Evolutionary conservation across 192 early-diverging fungal genomes (phyloP).

Genomic region (Linnemannia zychae): DNA sequence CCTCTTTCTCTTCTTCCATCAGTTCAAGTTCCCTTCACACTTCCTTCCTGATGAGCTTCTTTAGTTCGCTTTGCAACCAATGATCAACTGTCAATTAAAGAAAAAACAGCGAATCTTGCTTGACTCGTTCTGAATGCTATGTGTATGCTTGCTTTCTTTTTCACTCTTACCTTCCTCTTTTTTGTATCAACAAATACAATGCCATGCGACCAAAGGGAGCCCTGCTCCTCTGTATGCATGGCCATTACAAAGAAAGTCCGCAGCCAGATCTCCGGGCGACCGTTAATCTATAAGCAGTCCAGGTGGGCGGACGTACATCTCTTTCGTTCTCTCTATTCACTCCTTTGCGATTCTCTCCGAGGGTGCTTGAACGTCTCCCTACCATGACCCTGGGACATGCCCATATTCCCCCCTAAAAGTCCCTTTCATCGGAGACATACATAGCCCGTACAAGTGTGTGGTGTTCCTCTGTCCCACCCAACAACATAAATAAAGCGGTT

Average conservation of each 20-base stretch:
- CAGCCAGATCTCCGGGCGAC: background rate
- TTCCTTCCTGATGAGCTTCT: background rate
- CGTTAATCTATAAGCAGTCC: background rate
- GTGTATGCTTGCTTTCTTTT: background rate
- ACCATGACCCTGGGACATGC: background rate
- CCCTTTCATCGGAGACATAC: background rate
- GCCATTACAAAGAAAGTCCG: background rate
- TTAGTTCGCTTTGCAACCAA: background rate
- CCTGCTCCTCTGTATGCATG: background rate
- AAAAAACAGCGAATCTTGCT: background rate
- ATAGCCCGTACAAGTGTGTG: background rate
- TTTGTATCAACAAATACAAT: background rate
- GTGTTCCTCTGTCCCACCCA: background rate
- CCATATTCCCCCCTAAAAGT: background rate
- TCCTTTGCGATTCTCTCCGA: background rate
- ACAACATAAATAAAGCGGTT: background rate
- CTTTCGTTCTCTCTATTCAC: no score
- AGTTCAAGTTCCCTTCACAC: background rate
- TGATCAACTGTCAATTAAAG: background rate
- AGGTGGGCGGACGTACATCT: background rate
- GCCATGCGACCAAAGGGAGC: background rate
- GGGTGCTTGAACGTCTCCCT: background rate
- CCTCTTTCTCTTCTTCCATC: background rate
- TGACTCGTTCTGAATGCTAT: slow-evolving; percentile 2
- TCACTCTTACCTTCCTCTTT: background rate